phyloP scores from a whole-genome alignment of 805 yeast genomes.

The Saturnispora quitensis region DNA sequence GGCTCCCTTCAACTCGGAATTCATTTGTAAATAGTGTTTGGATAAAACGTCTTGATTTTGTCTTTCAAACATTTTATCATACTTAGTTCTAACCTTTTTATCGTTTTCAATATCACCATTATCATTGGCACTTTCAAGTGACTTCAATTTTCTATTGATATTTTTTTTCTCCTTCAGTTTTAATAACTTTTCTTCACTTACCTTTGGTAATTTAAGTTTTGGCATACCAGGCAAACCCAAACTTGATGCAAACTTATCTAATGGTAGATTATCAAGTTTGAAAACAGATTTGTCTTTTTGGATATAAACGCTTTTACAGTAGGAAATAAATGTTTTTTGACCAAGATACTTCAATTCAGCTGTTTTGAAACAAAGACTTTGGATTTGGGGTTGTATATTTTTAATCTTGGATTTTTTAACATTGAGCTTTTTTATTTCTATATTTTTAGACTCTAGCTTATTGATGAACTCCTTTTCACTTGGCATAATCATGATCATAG shows the following conservation, averaged over 20 bases:
- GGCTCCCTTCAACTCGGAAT: conserved; percentile 33
- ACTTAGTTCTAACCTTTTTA: conserved; percentile 66
- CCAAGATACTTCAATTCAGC: conserved; percentile 90
- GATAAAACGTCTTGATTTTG: conserved; percentile 86
- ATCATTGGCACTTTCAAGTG: conserved; percentile 46
- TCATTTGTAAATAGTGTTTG: conserved; percentile 75
- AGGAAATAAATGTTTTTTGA: conserved; percentile 92
- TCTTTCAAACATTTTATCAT: conserved; percentile 93
- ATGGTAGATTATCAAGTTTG: conserved; percentile 63
- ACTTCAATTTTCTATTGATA: conserved; percentile 59
- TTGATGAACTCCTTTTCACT: conserved; percentile 71
- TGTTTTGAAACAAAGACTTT: conserved; percentile 81
- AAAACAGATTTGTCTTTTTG: conserved; percentile 86
- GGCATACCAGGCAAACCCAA: conserved; percentile 97
- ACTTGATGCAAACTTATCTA: conserved; percentile 78
- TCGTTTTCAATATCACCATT: conserved; percentile 50
- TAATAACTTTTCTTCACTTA: conserved; percentile 35
- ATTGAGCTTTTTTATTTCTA: conserved; percentile 63
- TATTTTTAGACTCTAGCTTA: conserved; percentile 50
- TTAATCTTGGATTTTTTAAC: conserved; percentile 68
- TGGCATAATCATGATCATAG: conserved; percentile 75
- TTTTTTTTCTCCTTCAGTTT: conserved; percentile 68
- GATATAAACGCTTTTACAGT: conserved; percentile 72
- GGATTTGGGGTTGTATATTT: conserved; percentile 73
- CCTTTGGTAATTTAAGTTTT: conserved; percentile 61